Base-by-base conservation (phyloP, 345 rosid species). In the Camelina neglecta region DNA sequence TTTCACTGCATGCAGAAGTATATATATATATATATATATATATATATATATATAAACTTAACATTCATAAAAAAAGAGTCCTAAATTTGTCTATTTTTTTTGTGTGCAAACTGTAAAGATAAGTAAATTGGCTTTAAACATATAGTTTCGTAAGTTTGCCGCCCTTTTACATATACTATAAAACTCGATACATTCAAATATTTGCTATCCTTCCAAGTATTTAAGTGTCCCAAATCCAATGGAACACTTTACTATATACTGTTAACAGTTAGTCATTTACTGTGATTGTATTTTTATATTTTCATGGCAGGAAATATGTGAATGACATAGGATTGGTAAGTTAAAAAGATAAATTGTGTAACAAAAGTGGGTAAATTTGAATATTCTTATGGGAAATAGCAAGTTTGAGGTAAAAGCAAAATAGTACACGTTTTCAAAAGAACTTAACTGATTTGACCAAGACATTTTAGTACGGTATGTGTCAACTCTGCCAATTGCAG, bases 381-480 rank as follows among this genome's bases (percentile, higher is more conserved):
- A 21, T 15, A 8, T n/a, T 57, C 31, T 13, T 75, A 12, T 61
- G 49, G 20, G 49, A 45, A 20, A 21, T 47, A 54, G 21, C 33
- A 69, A 33, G 45, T 24, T 70, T 38, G 24, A 69, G 24, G 42
- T 24, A 20, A 71, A 48, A 20, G 72, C 51, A 57, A 24, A 57
- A 65, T 20, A 29, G 72, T 57, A 71, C 76, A 65, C 31, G 23
- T 7, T 23, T 69, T 56, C 60, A 70, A 47, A 71, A 63, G 20
- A 71, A 71, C 61, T 58, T 65, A 77, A 71, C 72, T 58, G 80
- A 71, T 71, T 77, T 77, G 80, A 77, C 76, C 76, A 77, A 71
- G 29, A 64, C 61, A 64, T 38, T 58, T 31, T 71, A 35, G 76
- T 77, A 57, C 60, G 11, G 36, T 65, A 10, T 11, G 66, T 59